These are phyloP conservation scores for Quercus wislizeni DNA, from an alignment of 306 rosid species.

Conservation along the genomic window DNA sequence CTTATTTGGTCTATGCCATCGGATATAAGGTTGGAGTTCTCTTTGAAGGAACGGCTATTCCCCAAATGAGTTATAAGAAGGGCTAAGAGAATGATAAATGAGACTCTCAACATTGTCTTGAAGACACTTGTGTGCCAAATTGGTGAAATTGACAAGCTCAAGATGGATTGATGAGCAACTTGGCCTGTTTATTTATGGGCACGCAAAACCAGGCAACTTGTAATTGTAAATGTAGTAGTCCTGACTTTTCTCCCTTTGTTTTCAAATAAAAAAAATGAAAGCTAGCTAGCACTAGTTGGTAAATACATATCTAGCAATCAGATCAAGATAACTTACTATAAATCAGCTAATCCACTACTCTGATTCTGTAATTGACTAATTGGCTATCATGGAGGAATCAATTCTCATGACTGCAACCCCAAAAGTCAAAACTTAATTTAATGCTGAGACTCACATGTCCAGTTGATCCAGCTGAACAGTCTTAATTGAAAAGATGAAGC, in stretches of 20 bases:
- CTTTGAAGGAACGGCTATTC: constrained; percentile 7
- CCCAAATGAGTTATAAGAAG: constrained; percentile 8
- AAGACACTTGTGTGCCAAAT: not conserved
- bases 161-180: not conserved
- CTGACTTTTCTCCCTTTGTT: not conserved
- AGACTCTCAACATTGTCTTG: not conserved
- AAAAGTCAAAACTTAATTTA: too few relatives aligned
- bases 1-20: not conserved
- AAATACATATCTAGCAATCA: not conserved
- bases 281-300: not conserved
- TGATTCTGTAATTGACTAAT: too few relatives aligned
- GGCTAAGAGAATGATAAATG: constrained; percentile 3
- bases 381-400: too few relatives aligned
- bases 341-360: too few relatives aligned
- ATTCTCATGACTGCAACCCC: too few relatives aligned
- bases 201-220: not conserved
- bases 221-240: not conserved
- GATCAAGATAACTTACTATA: not conserved
- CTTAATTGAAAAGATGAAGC: not conserved
- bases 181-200: not conserved
- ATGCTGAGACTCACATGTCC: too few relatives aligned
- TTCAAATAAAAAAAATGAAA: not conserved
- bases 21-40: constrained; percentile 2
- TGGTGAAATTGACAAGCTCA: not conserved
- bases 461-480: too few relatives aligned